A percentile compares a stretch with the other conserved stretches of the same genome.
These are phyloP conservation scores for Pestalotiopsis fici DNA, from an alignment of 2,329 filamentous ascomycete species.

Conservation along the genomic window DNA sequence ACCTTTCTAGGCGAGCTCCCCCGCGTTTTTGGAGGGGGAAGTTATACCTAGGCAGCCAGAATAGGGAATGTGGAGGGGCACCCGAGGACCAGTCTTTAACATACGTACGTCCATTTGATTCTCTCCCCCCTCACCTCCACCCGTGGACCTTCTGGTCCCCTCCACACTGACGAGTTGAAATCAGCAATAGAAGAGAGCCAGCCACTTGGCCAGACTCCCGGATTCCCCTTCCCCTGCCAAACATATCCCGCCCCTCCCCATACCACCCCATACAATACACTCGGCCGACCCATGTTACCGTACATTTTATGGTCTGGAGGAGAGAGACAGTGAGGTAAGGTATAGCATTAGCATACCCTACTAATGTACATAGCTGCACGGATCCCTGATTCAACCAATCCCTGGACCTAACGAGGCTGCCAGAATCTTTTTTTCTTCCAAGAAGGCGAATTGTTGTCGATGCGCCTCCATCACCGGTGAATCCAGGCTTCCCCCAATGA, in stretches of 20 bases:
- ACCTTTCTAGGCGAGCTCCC: neutral
- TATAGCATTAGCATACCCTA: neutral
- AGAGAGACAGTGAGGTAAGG: neutral
- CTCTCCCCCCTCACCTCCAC: too few species aligned
- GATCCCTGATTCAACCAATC: neutral
- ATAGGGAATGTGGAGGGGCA: neutral
- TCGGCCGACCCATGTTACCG: too few species aligned
- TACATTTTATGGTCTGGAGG: neutral
- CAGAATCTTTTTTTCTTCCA: neutral
- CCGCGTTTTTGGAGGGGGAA: neutral
- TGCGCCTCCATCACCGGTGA: neutral
- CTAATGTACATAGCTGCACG: neutral
- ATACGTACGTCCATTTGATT: too few species aligned
- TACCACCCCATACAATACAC: too few species aligned
- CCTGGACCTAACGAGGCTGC: neutral
- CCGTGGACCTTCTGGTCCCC: too few species aligned
- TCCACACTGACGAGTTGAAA: too few species aligned
- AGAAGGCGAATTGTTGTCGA: neutral
- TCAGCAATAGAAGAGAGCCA: too few species aligned
- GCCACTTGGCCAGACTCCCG: too few species aligned
- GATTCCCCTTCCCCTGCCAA: too few species aligned
- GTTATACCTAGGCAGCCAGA: neutral
- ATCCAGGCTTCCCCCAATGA: neutral
- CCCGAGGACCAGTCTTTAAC: neutral
- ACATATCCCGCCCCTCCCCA: too few species aligned